A percentile compares a stretch with the other conserved stretches of the same genome.
These are phyloP conservation scores for Cucurbita maxima DNA, from an alignment of 306 rosid genomes.

Conservation along the genomic window DNA sequence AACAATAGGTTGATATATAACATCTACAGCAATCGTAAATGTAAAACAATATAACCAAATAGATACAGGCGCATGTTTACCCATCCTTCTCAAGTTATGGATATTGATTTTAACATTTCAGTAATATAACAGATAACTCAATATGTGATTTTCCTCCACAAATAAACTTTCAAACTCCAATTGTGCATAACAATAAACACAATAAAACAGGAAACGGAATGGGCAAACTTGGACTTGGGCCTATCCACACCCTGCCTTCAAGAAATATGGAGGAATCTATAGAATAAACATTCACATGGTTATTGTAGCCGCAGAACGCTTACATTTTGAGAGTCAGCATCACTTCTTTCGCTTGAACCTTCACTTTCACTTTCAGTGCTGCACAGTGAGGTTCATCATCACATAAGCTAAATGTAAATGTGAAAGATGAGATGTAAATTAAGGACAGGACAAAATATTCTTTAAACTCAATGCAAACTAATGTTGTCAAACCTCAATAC, in stretches of 20 bases:
- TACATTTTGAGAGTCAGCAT: slow-evolving; percentile 82
- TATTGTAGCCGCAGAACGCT: slow-evolving; percentile 18
- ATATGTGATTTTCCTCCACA: too few species aligned
- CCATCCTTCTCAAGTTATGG: not conserved
- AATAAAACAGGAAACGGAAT: not conserved
- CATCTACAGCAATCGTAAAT: not conserved
- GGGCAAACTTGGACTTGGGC: not conserved
- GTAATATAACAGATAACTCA: not conserved
- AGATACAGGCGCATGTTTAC: not conserved
- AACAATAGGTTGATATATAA: not conserved
- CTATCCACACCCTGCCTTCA: not conserved
- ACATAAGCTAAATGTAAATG: slow-evolving; percentile 23
- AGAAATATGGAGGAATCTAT: not conserved
- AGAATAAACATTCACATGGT: not conserved
- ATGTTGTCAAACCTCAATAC: not conserved
- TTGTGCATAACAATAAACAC: not conserved
- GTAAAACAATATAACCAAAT: not conserved
- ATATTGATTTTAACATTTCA: not conserved
- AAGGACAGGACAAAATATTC: not conserved
- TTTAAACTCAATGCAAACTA: not conserved
- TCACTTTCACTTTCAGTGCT: slow-evolving; percentile 96
- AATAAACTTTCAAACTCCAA: not conserved
- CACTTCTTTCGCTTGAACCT: slow-evolving; percentile 90
- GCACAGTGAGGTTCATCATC: slow-evolving; percentile 26
- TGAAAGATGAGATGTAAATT: slow-evolving; percentile 9